Evolutionary conservation across 352 stramenopile genomes (phyloP).

Genomic region (Phytophthora hibernalis): DNA sequence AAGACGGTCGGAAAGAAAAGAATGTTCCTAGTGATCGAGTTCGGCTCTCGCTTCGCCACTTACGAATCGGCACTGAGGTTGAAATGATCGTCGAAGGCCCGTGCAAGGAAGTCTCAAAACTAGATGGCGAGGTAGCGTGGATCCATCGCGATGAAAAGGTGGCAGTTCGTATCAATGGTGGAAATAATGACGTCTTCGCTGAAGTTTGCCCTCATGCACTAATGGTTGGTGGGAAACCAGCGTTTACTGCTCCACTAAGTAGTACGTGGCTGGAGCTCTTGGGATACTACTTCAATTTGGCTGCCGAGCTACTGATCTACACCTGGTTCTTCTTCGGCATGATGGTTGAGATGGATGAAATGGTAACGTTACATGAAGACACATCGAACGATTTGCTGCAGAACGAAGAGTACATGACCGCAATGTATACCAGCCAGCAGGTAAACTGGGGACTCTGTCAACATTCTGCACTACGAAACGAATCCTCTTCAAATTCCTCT

Average conservation of each 20-base stretch:
- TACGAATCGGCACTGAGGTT: slow-evolving; percentile 70
- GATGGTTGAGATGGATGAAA: slow-evolving; percentile 64
- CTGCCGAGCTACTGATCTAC: slow-evolving; percentile 55
- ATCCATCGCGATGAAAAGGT: slow-evolving; percentile 79
- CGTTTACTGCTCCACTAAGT: slow-evolving; percentile 66
- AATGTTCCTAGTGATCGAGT: slow-evolving; percentile 57
- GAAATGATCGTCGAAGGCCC: slow-evolving; percentile 79
- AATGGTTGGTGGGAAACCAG: slow-evolving; percentile 67
- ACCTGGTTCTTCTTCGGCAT: slow-evolving; percentile 69
- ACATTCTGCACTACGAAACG: slow-evolving; percentile 8
- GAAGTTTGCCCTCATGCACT: slow-evolving; percentile 70
- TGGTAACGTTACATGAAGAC: slow-evolving; percentile 43
- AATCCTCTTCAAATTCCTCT: slow-evolving; percentile 11
- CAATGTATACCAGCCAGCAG: slow-evolving; percentile 40
- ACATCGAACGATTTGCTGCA: slow-evolving; percentile 40
- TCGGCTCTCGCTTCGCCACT: slow-evolving; percentile 57
- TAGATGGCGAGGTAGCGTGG: slow-evolving; percentile 78
- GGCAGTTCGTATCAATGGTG: slow-evolving; percentile 62
- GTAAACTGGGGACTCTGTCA: slow-evolving; percentile 39
- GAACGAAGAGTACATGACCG: slow-evolving; percentile 39
- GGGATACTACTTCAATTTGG: slow-evolving; percentile 65
- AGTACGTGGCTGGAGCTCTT: slow-evolving; percentile 69
- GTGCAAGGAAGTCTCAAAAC: slow-evolving; percentile 73
- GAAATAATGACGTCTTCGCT: slow-evolving; percentile 74
- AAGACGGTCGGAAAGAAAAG: slow-evolving; percentile 69